Base-by-base conservation (phyloP, 225 moss, liverwort and hornwort species). In the Rhytidiadelphus loreus region DNA sequence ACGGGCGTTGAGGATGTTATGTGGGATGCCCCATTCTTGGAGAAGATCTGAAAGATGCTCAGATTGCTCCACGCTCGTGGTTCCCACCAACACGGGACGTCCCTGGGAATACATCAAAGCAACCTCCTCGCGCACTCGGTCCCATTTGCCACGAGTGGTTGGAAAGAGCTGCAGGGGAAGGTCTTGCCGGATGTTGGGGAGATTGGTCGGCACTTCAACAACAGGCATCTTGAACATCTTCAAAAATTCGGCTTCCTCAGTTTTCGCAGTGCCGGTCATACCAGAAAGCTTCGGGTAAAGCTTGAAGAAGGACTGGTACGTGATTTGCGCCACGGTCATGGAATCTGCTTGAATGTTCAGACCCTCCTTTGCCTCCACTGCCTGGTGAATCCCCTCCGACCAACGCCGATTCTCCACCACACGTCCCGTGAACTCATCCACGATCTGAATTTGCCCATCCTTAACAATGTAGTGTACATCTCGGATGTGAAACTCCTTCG, bases 191-290 rank as follows among this genome's bases (percentile, higher is more conserved):
- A 99, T 93, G 72, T 99, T 99, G 33, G 99, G 97, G 13, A 99
- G 89, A 63, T 99, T 96, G 50, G 99, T 99, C 52, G 99, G 99
- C 43, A 99, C 95, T 89, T 96, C 99, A 16, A 99, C 96, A 58
- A 99, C 99, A 41, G 99, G 97, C 97, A 99, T 96, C 83, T 95
- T 99, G 86, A 97, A 99, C 91, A 99, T 97, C 60, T 99, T 99
- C 84, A 97, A 28, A 91, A 99, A 96, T 88, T 99, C 99, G 4
- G 94, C 84, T 82, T 99, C 99, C 88, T 99, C 99, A 8, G 99
- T 99, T 88, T 99, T 99, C 8, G 99, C 99, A 13, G 99, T 99
- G 79, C 99, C 99, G 8, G 99, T 99, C 99, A 99, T 99, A 83
- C 99, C 99, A 44, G 99, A 95, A 56, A 99, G 96, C 88, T 96